A percentile compares a stretch with the other conserved stretches of the same genome.
Evolutionary conservation across 768 basidiomycete genomes (phyloP).

Genomic region (Kwoniella newhampshirensis): DNA sequence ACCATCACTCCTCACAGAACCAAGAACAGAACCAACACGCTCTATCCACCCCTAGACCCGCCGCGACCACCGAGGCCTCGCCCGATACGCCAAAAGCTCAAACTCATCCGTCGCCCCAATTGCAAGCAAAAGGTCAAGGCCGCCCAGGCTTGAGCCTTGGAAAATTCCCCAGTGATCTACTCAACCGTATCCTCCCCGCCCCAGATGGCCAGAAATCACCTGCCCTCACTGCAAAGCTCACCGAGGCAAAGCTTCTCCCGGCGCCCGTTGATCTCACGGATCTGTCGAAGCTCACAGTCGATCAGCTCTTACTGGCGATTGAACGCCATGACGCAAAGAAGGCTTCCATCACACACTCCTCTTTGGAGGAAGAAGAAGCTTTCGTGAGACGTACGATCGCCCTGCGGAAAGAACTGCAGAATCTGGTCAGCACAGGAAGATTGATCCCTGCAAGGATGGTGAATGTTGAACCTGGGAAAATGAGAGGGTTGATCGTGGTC

Average conservation of each 20-base stretch:
- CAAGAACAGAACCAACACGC: too few species aligned
- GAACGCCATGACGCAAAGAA: constrained; percentile 38
- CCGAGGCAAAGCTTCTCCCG: constrained; percentile 29
- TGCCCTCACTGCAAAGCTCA: constrained; percentile 44
- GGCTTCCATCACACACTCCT: constrained; percentile 29
- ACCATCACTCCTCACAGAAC: not conserved
- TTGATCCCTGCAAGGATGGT: constrained; percentile 38
- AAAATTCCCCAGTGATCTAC: constrained; percentile 10
- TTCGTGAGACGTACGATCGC: constrained; percentile 42
- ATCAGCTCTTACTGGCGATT: constrained; percentile 41
- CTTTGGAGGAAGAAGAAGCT: constrained; percentile 43
- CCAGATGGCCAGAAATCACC: constrained; percentile 37
- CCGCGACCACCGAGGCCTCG: too few species aligned
- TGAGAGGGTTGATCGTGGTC: constrained; percentile 40
- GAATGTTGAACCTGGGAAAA: constrained; percentile 24
- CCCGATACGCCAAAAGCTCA: too few species aligned
- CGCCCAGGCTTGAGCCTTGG: not conserved
- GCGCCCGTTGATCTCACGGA: constrained; percentile 19
- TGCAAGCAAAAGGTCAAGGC: too few species aligned
- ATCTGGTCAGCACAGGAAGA: constrained; percentile 35
- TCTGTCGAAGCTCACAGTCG: constrained; percentile 43
- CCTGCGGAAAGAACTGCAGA: constrained; percentile 38
- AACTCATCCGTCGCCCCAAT: too few species aligned
- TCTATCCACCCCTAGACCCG: too few species aligned
- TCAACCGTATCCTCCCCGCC: constrained; percentile 19